Base-by-base conservation (phyloP, 495 filamentous ascomycete genomes). In the Chaetomium cochliodes region DNA sequence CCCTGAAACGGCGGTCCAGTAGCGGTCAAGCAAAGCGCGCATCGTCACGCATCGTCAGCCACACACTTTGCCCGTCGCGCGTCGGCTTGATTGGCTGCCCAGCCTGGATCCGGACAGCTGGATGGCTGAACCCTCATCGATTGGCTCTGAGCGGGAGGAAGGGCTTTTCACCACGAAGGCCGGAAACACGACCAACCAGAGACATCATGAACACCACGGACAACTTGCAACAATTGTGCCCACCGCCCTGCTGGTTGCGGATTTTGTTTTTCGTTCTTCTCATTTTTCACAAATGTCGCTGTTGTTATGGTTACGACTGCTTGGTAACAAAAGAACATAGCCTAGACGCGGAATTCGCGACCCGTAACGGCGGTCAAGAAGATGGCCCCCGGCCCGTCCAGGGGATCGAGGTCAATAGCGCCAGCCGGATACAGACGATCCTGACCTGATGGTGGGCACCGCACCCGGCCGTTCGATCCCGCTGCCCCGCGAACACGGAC, bases 361-460 rank as follows among this genome's bases (percentile, higher is more conserved):
- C 49, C 54, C 30, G 47, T 50, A 30, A 58, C 61, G 65, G 65
- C 65, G 65, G 65, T 67, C 61, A 67, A 67, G 65, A 37, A 37
- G 33, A 37, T 15, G 28, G 50, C 22, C 56, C 64, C 56, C 5
- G 49, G 44, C 46, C 15, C 22, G 16, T 39, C 46, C 46, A 20
- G 54, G 37, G 55, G 59, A 46, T 28, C 53, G 60, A 54, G 41
- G 46, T 56, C 57, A 46, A 63, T 63, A 60, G 60, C 65, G 55
- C 61, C 46, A 58, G 65, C 55, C 60, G 60, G 42, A 49, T 50
- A n/a, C 41, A 57, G 42, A 33, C 42, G 47, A 67, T 60, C 60
- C 54, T 67, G 60, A 64, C 41, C 62, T 54, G 65, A 62, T 13
- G 56, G 65, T 58, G 62, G 65, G 57, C 65, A 59, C 61, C 61